Conservation (phyloP, 2,329 filamentous ascomycete genomes). For the Dactylellina cionopaga region DNA sequence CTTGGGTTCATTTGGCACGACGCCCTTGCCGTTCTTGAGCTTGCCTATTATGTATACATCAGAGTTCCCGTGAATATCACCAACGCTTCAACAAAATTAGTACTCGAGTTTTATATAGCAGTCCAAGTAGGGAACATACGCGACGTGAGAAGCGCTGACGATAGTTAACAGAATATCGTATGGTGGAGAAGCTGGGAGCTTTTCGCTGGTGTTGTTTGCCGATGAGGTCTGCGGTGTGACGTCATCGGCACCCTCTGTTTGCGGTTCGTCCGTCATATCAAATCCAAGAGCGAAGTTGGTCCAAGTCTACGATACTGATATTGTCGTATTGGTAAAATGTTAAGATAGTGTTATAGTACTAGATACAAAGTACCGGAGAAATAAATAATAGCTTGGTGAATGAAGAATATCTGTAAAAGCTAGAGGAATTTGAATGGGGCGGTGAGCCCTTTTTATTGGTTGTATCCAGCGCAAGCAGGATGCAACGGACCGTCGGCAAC, state of each 20-base stretch:
- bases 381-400: too few relatives aligned
- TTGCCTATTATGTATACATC: constrained; percentile 50
- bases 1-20: constrained; percentile 23
- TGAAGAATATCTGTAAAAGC: too few relatives aligned
- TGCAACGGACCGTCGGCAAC: not conserved
- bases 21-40: constrained; percentile 46
- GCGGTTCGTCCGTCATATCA: constrained; percentile 8
- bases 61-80: constrained; percentile 37
- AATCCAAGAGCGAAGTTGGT: too few relatives aligned
- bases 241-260: constrained; percentile 7
- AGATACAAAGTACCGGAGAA: too few relatives aligned
- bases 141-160: constrained; percentile 33
- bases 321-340: not conserved
- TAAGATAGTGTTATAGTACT: too few relatives aligned
- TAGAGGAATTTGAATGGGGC: too few relatives aligned
- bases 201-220: constrained; percentile 10
- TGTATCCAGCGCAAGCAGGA: not conserved
- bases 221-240: constrained; percentile 34
- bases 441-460: not conserved
- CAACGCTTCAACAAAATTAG: constrained; percentile 31
- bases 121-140: constrained; percentile 10
- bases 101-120: not conserved
- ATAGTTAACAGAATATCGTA: constrained; percentile 37
- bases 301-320: not conserved
- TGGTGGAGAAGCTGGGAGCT: constrained; percentile 11